Evolutionary conservation across 306 rosid species (phyloP), one percentile per base, ranked within the genome.

Genomic region (Castanopsis chinensis): DNA sequence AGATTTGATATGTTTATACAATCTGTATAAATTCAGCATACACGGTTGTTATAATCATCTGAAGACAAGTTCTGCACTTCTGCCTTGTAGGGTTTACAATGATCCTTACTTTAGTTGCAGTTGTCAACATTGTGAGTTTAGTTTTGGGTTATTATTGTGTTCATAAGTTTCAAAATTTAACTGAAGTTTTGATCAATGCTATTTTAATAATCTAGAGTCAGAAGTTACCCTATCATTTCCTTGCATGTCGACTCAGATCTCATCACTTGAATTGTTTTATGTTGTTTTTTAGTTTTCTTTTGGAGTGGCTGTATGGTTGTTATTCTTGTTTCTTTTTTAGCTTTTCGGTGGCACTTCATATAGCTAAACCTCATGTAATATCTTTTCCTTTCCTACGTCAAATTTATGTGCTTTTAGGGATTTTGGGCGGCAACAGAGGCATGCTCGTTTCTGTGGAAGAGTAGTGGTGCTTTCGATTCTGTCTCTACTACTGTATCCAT

Each of bases 361-460:
- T 35, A 15, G 73, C 71, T 56, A 53, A 76, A 72, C 65, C 2
- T 37, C 15, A 51, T 6, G 28, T 7, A 7, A 45, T 54, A 72
- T 56, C 7, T 71, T 57, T n/a, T 49, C n/a, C 11, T 51, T 69
- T 41, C 33, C 14, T 55, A 71, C 35, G 20, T 13, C 32, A 12
- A 59, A 80, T 87, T 56, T 67, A 57, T 72, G 49, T 84, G 73
- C 73, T 79, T 76, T 63, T 80, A 95, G 99, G 91, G 99, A 95
- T 86, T 91, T 90, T 82, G 99, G 99, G 78, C 72, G 92, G 99
- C 99, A 95, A 88, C 99, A 95, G 84, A 90, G 97, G 77, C 86
- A 91, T 86, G 99, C 97, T 86, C 98, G 98, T 71, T 93, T 95
- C 90, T 93, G 97, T 81, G 98, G 99, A 81, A 88, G 99, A 86